Base-by-base conservation (phyloP, 2,329 filamentous ascomycete genomes). In the Xylaria sp. region DNA sequence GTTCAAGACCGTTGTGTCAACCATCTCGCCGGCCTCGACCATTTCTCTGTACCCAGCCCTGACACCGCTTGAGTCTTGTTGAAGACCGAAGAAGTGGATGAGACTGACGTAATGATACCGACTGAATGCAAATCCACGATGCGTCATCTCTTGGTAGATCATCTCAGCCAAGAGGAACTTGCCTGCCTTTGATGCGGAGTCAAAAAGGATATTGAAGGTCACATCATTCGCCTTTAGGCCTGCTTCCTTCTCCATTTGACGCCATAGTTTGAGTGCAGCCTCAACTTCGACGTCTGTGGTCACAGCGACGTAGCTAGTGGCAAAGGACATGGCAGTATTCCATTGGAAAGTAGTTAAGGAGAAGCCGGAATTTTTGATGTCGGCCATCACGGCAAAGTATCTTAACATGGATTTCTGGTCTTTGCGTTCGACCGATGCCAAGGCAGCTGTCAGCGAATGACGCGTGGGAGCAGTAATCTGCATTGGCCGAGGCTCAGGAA, bases 201-300 rank as follows among this genome's bases (percentile, higher is more conserved):
- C 92, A 75, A 97, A 98, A 13, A 99, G 86, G 56, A 98, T 92
- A 77, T 96, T 97, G 81, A 99, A 97, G 0, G 95, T 97, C n/a
- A 94, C 91, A 58, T 89, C 86, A 74, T 92, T 92, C 44, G 88
- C 90, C 73, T 83, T 82, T 15, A 94, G 80, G 0, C 88, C 86
- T 1, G 90, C 90, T 4, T 89, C 82, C 56, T 88, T 85, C 80
- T 99, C 96, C 94, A 98, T 98, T 75, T 96, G 90, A 72, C 88
- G 90, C 94, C 95, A 99, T 28, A 97, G 81, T 57, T 89, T 87
- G 55, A 99, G 84, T 0, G 93, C 90, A 5, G 89, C 86, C 79
- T 92, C 84, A 52, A 93, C 80, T 78, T 94, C 87, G 50, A 86
- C 76, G 54, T 86, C 84, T 55, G 88, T 85, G 48, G 90, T 84